Evolutionary conservation across 768 basidiomycete species (phyloP).

Genomic region (Hygrophorus russula): DNA sequence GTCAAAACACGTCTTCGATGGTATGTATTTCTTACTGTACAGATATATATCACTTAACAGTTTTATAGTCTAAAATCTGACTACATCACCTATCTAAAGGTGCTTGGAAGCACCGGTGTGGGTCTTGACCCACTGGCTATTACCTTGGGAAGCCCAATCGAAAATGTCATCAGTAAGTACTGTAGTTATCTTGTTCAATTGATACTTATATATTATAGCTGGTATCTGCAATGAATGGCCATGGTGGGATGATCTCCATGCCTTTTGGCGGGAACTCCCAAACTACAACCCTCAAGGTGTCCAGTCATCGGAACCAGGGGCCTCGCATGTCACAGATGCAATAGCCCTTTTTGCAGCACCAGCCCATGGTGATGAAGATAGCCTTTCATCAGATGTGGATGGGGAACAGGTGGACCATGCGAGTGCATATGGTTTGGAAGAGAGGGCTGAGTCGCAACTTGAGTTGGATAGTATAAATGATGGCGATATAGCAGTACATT

Average conservation of each 20-base stretch:
- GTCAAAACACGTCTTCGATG: constrained; percentile 11
- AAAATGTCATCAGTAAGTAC: constrained; percentile 10
- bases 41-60: too few species aligned
- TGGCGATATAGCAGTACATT: too few species aligned
- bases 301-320: constrained; percentile 10
- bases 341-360: constrained; percentile 1
- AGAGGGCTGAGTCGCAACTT: too few species aligned
- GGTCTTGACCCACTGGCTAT: constrained; percentile 9
- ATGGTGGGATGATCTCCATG: constrained; percentile 19
- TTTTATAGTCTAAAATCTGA: constrained; percentile 12
- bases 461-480: too few species aligned
- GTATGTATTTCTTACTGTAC: not conserved
- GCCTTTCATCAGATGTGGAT: not conserved
- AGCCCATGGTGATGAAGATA: constrained; percentile 4
- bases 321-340: constrained; percentile 11
- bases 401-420: too few species aligned
- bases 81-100: constrained; percentile 9
- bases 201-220: not conserved
- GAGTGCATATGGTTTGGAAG: too few species aligned
- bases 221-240: constrained; percentile 12
- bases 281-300: constrained; percentile 19
- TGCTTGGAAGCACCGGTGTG: constrained; percentile 10
- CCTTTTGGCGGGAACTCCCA: constrained; percentile 19
- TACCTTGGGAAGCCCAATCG: constrained; percentile 5
- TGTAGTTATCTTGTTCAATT: not conserved